Conservation (phyloP, 108 stramenopile species). For the Fragilariopsis cylindrus region DNA sequence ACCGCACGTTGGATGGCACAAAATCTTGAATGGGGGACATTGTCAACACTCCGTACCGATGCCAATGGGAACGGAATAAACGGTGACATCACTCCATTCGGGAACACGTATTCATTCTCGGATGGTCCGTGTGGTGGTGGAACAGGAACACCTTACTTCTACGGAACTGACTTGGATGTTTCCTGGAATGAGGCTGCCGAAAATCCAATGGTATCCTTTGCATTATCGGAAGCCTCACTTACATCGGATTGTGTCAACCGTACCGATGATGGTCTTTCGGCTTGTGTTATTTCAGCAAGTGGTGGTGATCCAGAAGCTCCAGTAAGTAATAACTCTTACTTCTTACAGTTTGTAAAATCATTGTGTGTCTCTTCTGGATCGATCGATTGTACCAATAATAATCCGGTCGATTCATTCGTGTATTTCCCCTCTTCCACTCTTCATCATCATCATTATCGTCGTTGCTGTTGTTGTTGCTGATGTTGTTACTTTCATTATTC, state of each 20-base stretch:
- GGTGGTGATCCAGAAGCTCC: constrained; percentile 64
- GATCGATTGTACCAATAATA: no score
- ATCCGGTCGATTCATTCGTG: no score
- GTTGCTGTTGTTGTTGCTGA: no score
- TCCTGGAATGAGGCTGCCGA: constrained; percentile 35
- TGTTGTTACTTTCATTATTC: no score
- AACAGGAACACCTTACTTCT: constrained; percentile 60
- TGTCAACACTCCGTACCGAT: constrained; percentile 43
- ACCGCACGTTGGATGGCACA: constrained; percentile 63
- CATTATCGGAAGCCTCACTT: constrained; percentile 44
- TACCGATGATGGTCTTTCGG: not conserved
- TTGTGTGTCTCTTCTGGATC: no score
- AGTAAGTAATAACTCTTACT: not conserved
- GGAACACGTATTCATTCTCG: constrained; percentile 53
- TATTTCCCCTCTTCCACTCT: no score
- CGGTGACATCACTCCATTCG: constrained; percentile 30
- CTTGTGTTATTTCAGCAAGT: constrained; percentile 20
- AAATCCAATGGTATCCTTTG: constrained; percentile 36
- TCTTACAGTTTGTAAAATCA: no score
- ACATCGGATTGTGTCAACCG: constrained; percentile 23
- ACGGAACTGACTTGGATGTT: constrained; percentile 49
- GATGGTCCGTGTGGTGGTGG: constrained; percentile 55
- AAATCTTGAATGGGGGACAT: constrained; percentile 47
- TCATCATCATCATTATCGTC: no score
- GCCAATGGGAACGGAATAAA: constrained; percentile 8